A percentile compares a stretch with the other conserved stretches of the same genome.
phyloP scores from a whole-genome alignment of 139 green algal species.

The Tetratostichococcus sp. region DNA sequence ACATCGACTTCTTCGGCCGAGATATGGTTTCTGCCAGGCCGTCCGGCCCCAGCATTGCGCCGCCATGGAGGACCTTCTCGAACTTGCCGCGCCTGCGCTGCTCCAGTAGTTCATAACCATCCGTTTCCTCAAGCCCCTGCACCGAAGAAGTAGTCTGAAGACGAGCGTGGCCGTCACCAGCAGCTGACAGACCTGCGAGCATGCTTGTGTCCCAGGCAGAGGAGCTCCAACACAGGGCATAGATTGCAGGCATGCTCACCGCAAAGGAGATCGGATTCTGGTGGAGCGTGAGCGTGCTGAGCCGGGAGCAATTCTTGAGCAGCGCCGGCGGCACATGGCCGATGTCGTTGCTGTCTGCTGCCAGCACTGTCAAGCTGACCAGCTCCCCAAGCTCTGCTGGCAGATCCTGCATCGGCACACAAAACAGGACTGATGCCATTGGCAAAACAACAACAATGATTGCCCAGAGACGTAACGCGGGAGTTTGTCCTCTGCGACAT shows the following conservation, averaged over 20 bases:
- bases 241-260: not conserved
- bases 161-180: too few relatives aligned
- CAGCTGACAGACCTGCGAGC: too few relatives aligned
- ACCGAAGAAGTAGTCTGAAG: too few relatives aligned
- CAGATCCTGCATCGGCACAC: conserved; percentile 28
- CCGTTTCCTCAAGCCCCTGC: not conserved
- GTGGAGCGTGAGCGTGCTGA: conserved; percentile 74
- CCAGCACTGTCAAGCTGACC: conserved; percentile 42
- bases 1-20: not conserved
- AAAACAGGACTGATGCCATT: too few relatives aligned
- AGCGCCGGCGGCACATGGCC: conserved; percentile 47
- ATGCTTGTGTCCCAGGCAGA: too few relatives aligned
- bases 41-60: not conserved
- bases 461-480: too few relatives aligned
- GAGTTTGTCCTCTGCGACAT: too few relatives aligned
- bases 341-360: conserved; percentile 60
- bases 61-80: not conserved
- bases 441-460: not conserved
- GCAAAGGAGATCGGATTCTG: conserved; percentile 58
- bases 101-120: not conserved
- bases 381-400: conserved; percentile 39
- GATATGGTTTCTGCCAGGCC: not conserved
- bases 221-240: too few relatives aligned
- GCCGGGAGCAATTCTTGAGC: conserved; percentile 46
- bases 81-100: not conserved